These are phyloP conservation scores for Tetracladium setigerum DNA, from an alignment of 495 filamentous ascomycete species.

Conservation along the genomic window DNA sequence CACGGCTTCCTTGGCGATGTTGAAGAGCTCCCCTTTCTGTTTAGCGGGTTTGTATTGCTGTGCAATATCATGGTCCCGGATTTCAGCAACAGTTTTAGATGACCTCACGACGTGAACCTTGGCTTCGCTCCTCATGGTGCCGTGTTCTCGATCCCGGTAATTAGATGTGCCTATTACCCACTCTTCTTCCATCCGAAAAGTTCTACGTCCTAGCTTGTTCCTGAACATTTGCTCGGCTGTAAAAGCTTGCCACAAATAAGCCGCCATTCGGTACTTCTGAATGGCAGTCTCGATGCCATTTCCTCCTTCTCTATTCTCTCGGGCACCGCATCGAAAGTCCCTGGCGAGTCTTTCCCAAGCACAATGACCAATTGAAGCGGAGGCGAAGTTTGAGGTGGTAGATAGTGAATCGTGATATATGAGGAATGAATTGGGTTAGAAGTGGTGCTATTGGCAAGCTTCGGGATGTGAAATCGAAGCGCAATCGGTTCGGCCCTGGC, in stretches of 20 bases:
- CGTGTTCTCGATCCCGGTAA: constrained; percentile 56
- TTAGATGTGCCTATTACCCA: constrained; percentile 78
- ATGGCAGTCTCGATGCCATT: constrained; percentile 73
- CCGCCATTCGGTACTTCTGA: constrained; percentile 82
- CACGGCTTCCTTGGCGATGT: constrained; percentile 69
- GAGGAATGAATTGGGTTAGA: constrained; percentile 67
- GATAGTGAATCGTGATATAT: constrained; percentile 74
- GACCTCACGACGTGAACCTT: constrained; percentile 76
- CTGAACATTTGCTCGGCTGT: constrained; percentile 93
- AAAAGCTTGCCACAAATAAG: constrained; percentile 93
- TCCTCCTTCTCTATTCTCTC: constrained; percentile 68
- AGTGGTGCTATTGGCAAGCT: constrained; percentile 60
- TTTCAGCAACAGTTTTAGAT: constrained; percentile 77
- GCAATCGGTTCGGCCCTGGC: constrained; percentile 77
- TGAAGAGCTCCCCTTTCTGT: constrained; percentile 62
- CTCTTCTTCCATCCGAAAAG: constrained; percentile 85
- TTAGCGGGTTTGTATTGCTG: constrained; percentile 67
- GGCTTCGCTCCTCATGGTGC: constrained; percentile 78
- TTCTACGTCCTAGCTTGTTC: constrained; percentile 72
- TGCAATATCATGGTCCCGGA: constrained; percentile 69
- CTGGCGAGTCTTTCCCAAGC: constrained; percentile 80
- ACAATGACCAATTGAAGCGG: constrained; percentile 81
- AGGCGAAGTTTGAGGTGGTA: constrained; percentile 65
- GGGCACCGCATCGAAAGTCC: constrained; percentile 75
- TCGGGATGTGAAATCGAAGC: constrained; percentile 80